phyloP scores from a whole-genome alignment of 2,329 filamentous ascomycete species.

The Paracorniculantispora psalliotae region DNA sequence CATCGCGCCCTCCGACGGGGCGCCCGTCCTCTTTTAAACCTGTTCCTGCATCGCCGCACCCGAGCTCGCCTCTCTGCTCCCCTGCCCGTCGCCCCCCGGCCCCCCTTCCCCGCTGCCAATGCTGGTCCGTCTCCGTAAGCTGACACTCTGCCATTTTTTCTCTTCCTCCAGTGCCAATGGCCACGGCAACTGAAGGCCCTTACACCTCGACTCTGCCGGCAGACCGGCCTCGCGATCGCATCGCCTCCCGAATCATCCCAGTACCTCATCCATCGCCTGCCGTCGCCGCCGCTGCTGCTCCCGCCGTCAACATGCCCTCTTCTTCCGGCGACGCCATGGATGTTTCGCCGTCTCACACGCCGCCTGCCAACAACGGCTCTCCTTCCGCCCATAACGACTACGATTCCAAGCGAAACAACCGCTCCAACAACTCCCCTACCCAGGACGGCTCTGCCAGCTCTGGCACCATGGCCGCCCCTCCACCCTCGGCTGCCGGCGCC shows the following conservation, averaged over 20 bases:
- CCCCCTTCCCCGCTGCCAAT: slow-evolving; percentile 9
- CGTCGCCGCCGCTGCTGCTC: too few relatives aligned
- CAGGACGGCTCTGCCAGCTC: slow-evolving; percentile 34
- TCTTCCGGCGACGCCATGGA: slow-evolving; percentile 58
- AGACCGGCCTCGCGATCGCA: slow-evolving; percentile 39
- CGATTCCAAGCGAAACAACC: slow-evolving; percentile 32
- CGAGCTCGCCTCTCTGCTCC: background rate
- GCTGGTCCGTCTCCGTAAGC: slow-evolving; percentile 4
- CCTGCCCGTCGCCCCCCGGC: background rate
- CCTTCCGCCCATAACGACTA: slow-evolving; percentile 41
- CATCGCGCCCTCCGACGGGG: background rate
- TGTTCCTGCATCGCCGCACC: background rate
- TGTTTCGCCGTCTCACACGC: slow-evolving; percentile 30
- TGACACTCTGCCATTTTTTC: slow-evolving; percentile 6
- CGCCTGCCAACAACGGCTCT: slow-evolving; percentile 45
- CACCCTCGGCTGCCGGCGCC: slow-evolving; percentile 59
- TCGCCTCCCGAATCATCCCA: slow-evolving; percentile 51
- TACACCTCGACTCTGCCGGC: slow-evolving; percentile 37
- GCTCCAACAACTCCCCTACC: slow-evolving; percentile 32
- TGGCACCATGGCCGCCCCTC: slow-evolving; percentile 46
- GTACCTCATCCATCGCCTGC: too few relatives aligned
- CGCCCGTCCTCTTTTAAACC: background rate
- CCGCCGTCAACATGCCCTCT: slow-evolving; percentile 55
- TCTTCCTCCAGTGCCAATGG: slow-evolving; percentile 43
- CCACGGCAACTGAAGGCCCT: slow-evolving; percentile 47